These are phyloP conservation scores for Falciphora oryzae DNA, from an alignment of 2,329 filamentous ascomycete species.

Conservation along the genomic window DNA sequence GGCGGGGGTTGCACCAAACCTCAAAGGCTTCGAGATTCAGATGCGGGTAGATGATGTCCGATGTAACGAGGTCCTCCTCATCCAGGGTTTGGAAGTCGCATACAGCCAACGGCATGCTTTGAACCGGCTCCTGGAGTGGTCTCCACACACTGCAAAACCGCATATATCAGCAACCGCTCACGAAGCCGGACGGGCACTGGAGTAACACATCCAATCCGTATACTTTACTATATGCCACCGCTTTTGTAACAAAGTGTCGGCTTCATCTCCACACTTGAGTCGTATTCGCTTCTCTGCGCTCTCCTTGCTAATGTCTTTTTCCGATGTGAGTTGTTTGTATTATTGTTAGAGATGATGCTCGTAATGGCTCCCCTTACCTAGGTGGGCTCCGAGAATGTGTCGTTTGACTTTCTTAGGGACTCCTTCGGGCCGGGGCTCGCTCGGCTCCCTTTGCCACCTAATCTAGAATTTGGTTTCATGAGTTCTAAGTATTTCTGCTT, in stretches of 20 bases:
- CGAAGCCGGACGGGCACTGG: too few species aligned
- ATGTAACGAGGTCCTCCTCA: background rate
- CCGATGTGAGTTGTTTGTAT: background rate
- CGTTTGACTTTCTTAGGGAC: background rate
- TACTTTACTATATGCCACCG: background rate
- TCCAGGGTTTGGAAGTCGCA: background rate
- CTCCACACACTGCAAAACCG: background rate
- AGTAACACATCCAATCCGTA: too few species aligned
- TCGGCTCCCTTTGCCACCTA: background rate
- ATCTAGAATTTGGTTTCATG: background rate
- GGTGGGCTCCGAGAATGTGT: background rate
- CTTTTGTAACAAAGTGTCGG: background rate
- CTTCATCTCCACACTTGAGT: background rate
- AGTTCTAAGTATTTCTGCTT: background rate
- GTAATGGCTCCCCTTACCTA: background rate
- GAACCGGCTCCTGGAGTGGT: background rate
- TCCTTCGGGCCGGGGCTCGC: background rate
- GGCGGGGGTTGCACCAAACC: background rate
- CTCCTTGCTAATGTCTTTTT: background rate
- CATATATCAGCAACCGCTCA: too few species aligned
- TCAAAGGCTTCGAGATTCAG: background rate
- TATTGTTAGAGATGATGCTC: background rate
- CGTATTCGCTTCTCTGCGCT: background rate
- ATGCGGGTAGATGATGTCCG: background rate
- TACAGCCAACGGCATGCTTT: background rate